These are phyloP conservation scores for Aspergillus felis DNA, from an alignment of 2,329 filamentous ascomycete species.

Conservation along the genomic window DNA sequence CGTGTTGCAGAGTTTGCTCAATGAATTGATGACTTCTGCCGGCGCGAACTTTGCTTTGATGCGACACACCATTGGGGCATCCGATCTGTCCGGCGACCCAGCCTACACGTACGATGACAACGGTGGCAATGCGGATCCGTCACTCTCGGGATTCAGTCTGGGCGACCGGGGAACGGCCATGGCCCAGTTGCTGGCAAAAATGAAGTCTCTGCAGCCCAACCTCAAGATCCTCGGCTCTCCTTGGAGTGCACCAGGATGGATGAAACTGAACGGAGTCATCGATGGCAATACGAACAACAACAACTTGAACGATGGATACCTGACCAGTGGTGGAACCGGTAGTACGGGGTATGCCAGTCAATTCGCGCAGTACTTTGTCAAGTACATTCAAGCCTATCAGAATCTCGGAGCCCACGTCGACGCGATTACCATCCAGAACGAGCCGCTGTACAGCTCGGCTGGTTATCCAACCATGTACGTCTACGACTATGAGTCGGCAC, in stretches of 20 bases:
- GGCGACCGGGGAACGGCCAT: constrained; percentile 34
- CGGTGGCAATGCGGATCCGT: constrained; percentile 28
- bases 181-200: constrained; percentile 34
- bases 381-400: constrained; percentile 35
- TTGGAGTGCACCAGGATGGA: constrained; percentile 40
- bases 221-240: constrained; percentile 35
- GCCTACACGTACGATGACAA: constrained; percentile 40
- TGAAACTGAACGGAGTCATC: constrained; percentile 37
- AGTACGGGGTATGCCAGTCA: constrained; percentile 29
- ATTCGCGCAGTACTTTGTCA: constrained; percentile 34
- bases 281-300: constrained; percentile 27
- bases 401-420: constrained; percentile 31
- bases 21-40: constrained; percentile 30
- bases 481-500: constrained; percentile 31
- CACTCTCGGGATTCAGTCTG: constrained; percentile 28
- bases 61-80: constrained; percentile 39
- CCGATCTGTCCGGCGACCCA: constrained; percentile 30
- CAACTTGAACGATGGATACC: constrained; percentile 28
- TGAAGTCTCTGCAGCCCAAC: constrained; percentile 32
- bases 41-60: constrained; percentile 38
- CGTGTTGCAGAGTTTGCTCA: constrained; percentile 27
- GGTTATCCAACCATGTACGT: constrained; percentile 39
- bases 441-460: constrained; percentile 36
- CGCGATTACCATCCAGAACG: constrained; percentile 37
- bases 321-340: constrained; percentile 20